Evolutionary conservation across 768 basidiomycete genomes (phyloP).

Genomic region (Boletellus emodensis): DNA sequence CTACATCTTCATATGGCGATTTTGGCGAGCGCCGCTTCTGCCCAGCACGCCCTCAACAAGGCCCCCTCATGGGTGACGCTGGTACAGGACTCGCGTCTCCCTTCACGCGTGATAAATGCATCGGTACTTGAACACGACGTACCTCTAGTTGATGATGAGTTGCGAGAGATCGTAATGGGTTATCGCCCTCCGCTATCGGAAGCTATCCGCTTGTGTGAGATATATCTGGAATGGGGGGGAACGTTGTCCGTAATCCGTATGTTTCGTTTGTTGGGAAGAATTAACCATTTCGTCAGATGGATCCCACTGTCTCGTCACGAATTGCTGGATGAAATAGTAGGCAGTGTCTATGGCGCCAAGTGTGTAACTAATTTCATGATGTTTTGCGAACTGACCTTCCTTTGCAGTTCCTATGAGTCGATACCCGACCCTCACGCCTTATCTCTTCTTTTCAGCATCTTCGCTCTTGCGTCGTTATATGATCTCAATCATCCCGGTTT

Average conservation of each 20-base stretch:
- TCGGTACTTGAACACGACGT: slow-evolving; percentile 33
- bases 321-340: slow-evolving; percentile 54
- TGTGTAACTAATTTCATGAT: slow-evolving; percentile 24
- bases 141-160: slow-evolving; percentile 29
- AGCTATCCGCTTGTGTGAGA: slow-evolving; percentile 56
- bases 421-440: slow-evolving; percentile 48
- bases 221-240: slow-evolving; percentile 61
- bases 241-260: slow-evolving; percentile 43
- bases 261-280: not conserved
- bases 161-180: slow-evolving; percentile 43
- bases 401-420: slow-evolving; percentile 36
- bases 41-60: slow-evolving; percentile 25
- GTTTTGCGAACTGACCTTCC: slow-evolving; percentile 1
- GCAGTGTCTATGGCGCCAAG: slow-evolving; percentile 51
- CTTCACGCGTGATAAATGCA: slow-evolving; percentile 37
- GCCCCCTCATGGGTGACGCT: slow-evolving; percentile 12
- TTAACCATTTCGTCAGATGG: slow-evolving; percentile 38
- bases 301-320: slow-evolving; percentile 49
- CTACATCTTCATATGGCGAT: not conserved
- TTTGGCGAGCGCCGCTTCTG: not conserved
- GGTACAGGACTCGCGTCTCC: slow-evolving; percentile 35
- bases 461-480: slow-evolving; percentile 64
- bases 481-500: slow-evolving; percentile 48
- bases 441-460: slow-evolving; percentile 60
- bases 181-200: slow-evolving; percentile 55